A percentile compares a stretch with the other conserved stretches of the same genome.
phyloP scores from a whole-genome alignment of 2,329 filamentous ascomycete genomes.

The Hypoxylon sp. region DNA sequence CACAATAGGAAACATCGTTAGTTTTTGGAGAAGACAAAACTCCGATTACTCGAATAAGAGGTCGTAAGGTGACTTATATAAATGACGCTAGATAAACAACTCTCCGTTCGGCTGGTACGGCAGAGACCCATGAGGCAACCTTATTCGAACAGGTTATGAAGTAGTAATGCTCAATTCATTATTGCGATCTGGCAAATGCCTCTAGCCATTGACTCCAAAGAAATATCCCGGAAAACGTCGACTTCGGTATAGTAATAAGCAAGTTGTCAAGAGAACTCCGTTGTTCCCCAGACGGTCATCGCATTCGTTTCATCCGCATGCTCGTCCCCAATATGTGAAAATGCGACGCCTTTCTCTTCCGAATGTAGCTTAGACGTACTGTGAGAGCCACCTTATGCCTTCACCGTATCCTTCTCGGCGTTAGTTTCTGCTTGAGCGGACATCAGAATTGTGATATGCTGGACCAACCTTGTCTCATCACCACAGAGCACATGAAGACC shows the following conservation, averaged over 20 bases:
- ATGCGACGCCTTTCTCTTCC: slow-evolving; percentile 19
- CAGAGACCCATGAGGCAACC: background rate
- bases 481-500: slow-evolving; percentile 99
- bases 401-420: slow-evolving; percentile 78
- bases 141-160: background rate
- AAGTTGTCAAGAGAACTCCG: slow-evolving; percentile 46
- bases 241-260: slow-evolving; percentile 45
- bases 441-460: slow-evolving; percentile 12
- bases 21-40: background rate
- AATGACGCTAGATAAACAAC: slow-evolving; percentile 1
- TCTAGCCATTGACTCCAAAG: slow-evolving; percentile 52
- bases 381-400: slow-evolving; percentile 90
- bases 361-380: slow-evolving; percentile 78
- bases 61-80: background rate
- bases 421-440: slow-evolving; percentile 38
- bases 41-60: background rate
- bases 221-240: slow-evolving; percentile 48
- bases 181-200: slow-evolving; percentile 47
- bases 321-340: slow-evolving; percentile 26
- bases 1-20: background rate
- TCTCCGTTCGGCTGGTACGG: background rate
- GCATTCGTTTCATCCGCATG: slow-evolving; percentile 34
- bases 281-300: slow-evolving; percentile 42
- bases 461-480: slow-evolving; percentile 88
- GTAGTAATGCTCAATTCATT: slow-evolving; percentile 41